Base-by-base conservation (phyloP, 345 rosid species). In the Citrus inodora region DNA sequence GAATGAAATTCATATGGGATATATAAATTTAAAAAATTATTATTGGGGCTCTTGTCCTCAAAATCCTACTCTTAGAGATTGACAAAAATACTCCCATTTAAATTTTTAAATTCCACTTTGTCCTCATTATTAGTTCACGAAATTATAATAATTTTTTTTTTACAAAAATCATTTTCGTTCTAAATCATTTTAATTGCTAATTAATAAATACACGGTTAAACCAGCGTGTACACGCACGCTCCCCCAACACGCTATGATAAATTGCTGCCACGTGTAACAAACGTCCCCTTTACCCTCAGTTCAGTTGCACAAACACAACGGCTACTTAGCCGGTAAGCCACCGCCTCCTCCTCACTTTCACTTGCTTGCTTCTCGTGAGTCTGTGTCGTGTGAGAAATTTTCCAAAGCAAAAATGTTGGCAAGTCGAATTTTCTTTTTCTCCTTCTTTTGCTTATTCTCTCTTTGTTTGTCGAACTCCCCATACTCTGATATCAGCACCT, bases 401-500 rank as follows among this genome's bases (percentile, higher is more conserved):
- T 14, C 1, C n/a, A 1, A 11, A 53, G 25, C 55, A 10, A 73
- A 24, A 24, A 73, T 73, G 67, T 2, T 37, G 16, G 24, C 16
- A 0, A 24, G 24, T 6, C 11, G 61, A 8, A 8, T 58, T n/a
- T 73, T 68, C 33, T 17, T 19, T 46, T 38, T 78, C 72, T 38
- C 17, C 48, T 30, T 77, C 70, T 64, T 80, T 60, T 28, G 62
- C 38, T n/a, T 75, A 1, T 3, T 71, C 67, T 67, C 79, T 16
- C 27, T 28, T 42, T 71, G 75, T 24, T 22, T 33, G 27, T 80
- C 84, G 10, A 37, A 25, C 27, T 53, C 17, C 51, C 51, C 58
- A 17, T 4, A 53, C 58, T 53, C 80, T 1, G 81, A 82, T 65
- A 61, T 38, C 22, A 53, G 21, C 60, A 75, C 83, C 16, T 79